Percentiles rank a stretch among this genome's conserved stretches.
Conservation (phyloP, 2,329 filamentous ascomycete species). For the Fonsecaea pugnacius region DNA sequence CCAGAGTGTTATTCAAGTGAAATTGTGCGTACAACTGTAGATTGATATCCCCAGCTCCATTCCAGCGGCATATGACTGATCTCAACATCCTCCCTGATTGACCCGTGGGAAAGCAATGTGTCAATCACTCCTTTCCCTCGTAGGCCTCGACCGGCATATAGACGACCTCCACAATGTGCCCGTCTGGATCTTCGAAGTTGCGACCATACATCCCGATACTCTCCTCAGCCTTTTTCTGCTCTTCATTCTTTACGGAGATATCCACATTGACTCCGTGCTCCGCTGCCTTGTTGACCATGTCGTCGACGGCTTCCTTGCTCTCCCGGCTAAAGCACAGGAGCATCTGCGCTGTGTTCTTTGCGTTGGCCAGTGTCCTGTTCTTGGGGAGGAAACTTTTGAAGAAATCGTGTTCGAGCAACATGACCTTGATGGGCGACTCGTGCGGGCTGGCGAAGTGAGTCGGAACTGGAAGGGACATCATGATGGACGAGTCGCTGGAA, state of each 20-base stretch:
- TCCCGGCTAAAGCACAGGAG: conserved; percentile 22
- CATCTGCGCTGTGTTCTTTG: conserved; percentile 19
- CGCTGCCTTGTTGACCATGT: conserved; percentile 16
- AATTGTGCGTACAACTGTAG: no score
- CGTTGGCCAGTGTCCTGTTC: conserved; percentile 5
- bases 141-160: conserved; percentile 22
- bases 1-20: no score
- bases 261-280: conserved; percentile 16
- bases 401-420: neutral
- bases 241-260: conserved; percentile 12
- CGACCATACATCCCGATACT: conserved; percentile 20
- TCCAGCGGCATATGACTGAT: no score
- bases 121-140: conserved; percentile 20
- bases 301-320: conserved; percentile 22
- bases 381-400: neutral
- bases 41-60: no score
- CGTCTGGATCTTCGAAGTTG: conserved; percentile 25
- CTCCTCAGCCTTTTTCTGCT: conserved; percentile 2
- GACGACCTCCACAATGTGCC: conserved; percentile 23
- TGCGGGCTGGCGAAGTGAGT: conserved; percentile 1
- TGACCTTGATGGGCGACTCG: neutral
- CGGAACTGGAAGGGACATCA: conserved; percentile 25
- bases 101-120: no score
- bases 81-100: no score
- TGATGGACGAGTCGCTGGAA: conserved; percentile 10